Base-by-base conservation (phyloP, 306 rosid genomes). In the Biancaea sappan region DNA sequence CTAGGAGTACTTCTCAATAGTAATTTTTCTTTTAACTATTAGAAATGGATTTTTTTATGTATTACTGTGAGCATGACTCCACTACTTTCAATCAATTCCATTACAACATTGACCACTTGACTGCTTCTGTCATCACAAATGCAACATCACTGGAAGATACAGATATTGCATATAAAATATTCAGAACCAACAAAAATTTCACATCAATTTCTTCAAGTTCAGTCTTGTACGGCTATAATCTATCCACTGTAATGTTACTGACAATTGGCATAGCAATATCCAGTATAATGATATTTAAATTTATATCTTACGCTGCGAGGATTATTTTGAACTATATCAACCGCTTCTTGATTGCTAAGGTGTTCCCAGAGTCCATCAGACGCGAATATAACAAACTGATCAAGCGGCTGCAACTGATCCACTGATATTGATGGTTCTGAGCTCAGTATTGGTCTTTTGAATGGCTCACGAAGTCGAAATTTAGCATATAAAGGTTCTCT, bases 331-430 rank as follows among this genome's bases (percentile, higher is more conserved):
- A 89, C 94, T 68, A 87, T 79, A 75, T 89, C 83, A 53, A 87
- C 91, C 7, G 91, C 94, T 71, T 89, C 88, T 86, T 89, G 94
- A 77, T 89, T 89, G 84, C 61, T 68, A 74, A 89, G 89, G 86
- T 89, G 94, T 67, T 89, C 94, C 94, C 94, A 89, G 40, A 89
- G 91, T 71, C 94, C 94, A 79, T 89, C 94, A 22, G 94, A 89
- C 52, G 94, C 94, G 83, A 84, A 89, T 74, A 89, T 89, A 61
- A 89, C 44, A 75, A 89, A 87, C 25, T 85, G 91, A 77, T 89
- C 91, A 8, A 76, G 72, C 3, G 91, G 88, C 79, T 85, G 84
- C 89, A 89, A 89, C 61, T 76, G 89, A 62, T 53, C 57, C 82
- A 71, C 81, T 2, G 87, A 71, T 65, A 87, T 79, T 54, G 91